phyloP scores from a whole-genome alignment of 2,329 filamentous ascomycete genomes.

The Trichoderma brevicompactum region DNA sequence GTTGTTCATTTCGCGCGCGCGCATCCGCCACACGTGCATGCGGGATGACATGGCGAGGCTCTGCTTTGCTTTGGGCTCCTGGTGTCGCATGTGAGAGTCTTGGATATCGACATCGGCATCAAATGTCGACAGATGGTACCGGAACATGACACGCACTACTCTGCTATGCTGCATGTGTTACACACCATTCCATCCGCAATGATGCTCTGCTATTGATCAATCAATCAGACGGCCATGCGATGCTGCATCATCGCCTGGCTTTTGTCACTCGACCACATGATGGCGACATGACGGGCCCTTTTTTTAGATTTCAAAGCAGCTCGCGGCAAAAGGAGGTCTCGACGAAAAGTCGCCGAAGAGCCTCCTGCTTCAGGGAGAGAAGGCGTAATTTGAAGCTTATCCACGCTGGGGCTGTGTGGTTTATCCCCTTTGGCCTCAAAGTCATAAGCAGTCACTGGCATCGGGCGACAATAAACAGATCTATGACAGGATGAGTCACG shows the following conservation, averaged over 20 bases:
- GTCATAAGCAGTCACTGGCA: background rate
- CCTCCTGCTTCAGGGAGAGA: background rate
- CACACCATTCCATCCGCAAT: slow-evolving; percentile 1
- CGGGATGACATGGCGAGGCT: background rate
- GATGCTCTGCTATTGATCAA: slow-evolving; percentile 9
- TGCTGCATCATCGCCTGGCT: slow-evolving; percentile 14
- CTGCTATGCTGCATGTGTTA: background rate
- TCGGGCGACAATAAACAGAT: background rate
- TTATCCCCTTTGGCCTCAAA: background rate
- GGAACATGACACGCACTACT: background rate
- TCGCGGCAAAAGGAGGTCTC: background rate
- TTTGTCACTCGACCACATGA: slow-evolving; percentile 15
- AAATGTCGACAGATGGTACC: background rate
- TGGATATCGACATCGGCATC: background rate
- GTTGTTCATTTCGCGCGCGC: slow-evolving; percentile 4
- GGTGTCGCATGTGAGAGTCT: background rate
- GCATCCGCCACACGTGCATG: background rate
- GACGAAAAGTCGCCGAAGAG: slow-evolving; percentile 15
- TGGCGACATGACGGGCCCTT: slow-evolving; percentile 10
- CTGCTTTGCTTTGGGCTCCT: background rate
- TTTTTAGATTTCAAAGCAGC: slow-evolving; percentile 7
- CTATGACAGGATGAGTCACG: background rate
- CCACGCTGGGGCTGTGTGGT: background rate
- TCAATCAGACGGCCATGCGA: background rate
- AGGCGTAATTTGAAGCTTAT: background rate